Conservation (phyloP, 495 filamentous ascomycete genomes). For the Jackrogersella multiformis region DNA sequence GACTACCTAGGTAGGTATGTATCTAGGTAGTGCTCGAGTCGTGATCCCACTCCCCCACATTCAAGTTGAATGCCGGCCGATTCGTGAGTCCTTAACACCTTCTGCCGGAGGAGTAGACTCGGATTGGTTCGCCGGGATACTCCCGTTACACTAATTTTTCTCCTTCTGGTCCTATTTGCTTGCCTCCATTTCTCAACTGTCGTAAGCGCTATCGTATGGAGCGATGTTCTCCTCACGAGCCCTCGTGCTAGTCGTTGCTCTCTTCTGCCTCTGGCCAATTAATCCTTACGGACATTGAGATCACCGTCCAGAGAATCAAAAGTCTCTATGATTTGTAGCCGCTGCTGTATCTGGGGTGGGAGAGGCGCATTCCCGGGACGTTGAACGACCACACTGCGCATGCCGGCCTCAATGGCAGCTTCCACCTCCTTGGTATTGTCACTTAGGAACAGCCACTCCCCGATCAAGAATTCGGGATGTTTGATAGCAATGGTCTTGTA, state of each 20-base stretch:
- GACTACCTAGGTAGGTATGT: conserved; percentile 12
- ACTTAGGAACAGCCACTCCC: conserved; percentile 71
- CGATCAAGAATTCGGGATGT: conserved; percentile 50
- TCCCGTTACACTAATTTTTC: conserved; percentile 25
- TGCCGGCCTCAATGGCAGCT: conserved; percentile 69
- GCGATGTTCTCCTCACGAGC: conserved; percentile 12
- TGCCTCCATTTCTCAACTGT: conserved; percentile 9
- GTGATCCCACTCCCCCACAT: conserved; percentile 20
- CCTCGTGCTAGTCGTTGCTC: neutral
- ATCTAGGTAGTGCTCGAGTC: no score
- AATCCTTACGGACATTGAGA: conserved; percentile 17
- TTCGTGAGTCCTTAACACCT: conserved; percentile 23
- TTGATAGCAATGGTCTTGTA: conserved; percentile 66
- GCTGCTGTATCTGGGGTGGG: conserved; percentile 52
- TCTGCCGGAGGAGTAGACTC: conserved; percentile 19
- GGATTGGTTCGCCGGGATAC: conserved; percentile 29
- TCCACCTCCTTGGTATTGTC: conserved; percentile 76
- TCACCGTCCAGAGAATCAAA: conserved; percentile 53
- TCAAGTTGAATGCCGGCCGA: conserved; percentile 24
- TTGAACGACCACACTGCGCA: conserved; percentile 68
- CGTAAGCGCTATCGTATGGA: conserved; percentile 17
- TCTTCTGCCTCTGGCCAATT: conserved; percentile 4
- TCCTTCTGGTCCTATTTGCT: conserved; percentile 17
- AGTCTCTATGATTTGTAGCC: conserved; percentile 55
- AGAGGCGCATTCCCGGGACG: conserved; percentile 71